These are phyloP conservation scores for Sclerospora graminicola DNA, from an alignment of 352 stramenopile species.

Conservation along the genomic window DNA sequence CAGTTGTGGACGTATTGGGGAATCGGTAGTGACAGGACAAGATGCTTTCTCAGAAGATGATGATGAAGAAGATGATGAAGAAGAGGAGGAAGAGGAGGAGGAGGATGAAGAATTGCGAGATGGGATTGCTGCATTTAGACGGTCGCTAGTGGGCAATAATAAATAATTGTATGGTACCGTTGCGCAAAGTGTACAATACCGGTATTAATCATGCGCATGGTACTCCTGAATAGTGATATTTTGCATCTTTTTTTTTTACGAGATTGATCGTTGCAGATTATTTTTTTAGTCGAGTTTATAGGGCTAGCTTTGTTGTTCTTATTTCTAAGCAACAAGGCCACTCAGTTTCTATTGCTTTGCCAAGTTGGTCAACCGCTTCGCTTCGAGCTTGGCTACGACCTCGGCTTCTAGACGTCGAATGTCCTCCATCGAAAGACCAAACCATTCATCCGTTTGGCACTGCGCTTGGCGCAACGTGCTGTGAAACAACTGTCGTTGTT, in stretches of 20 bases:
- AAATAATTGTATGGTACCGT: too few species aligned
- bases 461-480: conserved; percentile 57
- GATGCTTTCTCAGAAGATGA: conserved; percentile 44
- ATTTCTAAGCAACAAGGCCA: too few species aligned
- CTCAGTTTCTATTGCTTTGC: conserved; percentile 36
- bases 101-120: conserved; percentile 28
- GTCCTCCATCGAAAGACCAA: conserved; percentile 73
- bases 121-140: conserved; percentile 30
- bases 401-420: conserved; percentile 72
- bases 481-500: conserved; percentile 79
- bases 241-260: too few species aligned
- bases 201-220: too few species aligned
- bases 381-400: conserved; percentile 65
- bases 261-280: too few species aligned
- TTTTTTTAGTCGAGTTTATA: too few species aligned
- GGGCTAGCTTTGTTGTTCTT: too few species aligned
- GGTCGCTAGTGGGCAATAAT: conserved; percentile 17
- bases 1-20: conserved; percentile 42
- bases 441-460: conserved; percentile 77
- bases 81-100: conserved; percentile 37
- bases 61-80: conserved; percentile 36
- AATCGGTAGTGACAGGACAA: conserved; percentile 10
- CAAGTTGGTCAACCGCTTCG: conserved; percentile 43
- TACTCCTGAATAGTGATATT: too few species aligned
- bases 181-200: too few species aligned